Evolutionary conservation across 805 yeast species (phyloP), one percentile per base, ranked within the genome.

Genomic region (Suhomyces faveliae): DNA sequence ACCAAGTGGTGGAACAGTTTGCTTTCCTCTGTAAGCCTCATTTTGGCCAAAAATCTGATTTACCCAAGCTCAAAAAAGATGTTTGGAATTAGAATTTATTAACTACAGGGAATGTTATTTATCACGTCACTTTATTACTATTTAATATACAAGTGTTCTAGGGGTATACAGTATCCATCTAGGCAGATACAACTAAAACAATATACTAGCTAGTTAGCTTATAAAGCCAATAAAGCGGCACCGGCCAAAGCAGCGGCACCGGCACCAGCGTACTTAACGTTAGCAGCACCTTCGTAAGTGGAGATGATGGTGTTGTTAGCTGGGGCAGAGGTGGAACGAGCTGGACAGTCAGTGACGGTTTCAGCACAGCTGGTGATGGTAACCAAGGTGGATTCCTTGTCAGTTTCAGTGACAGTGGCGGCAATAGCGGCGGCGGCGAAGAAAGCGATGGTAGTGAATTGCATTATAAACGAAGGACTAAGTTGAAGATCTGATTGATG

Each of bases 1-100:
- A 85, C 89, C 0, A 83, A 83, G 39, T 73, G 66, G 57, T 83
- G 81, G 60, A 86, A 86, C 6, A 78, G 77, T 45, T 73, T 68
- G 0, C 79, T 71, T 53, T 81, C 85, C 43, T 80, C 73, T 0
- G 62, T 59, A 17, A 67, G 45, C 39, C 56, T 63, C 51, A 53
- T 49, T 27, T 5, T n/a, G 8, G 30, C n/a, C 13, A n/a, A 27
- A 4, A n/a, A 11, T 27, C 3, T 15, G 15, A n/a, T n/a, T 27
- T 27, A 15, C 15, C 15, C 13, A 27, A 27, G 5, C n/a, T 27
- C 15, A 15, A 27, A 27, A 27, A 27, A 3, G 30, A 27, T 13
- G 30, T 15, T 27, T n/a, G 30, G 30, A 3, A n/a, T 7, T 27
- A 15, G 30, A n/a, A n/a, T 6, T n/a, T n/a, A 15, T 27, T 27